Conservation (phyloP, 2,329 filamentous ascomycete species). For the Botryotinia calthae region DNA sequence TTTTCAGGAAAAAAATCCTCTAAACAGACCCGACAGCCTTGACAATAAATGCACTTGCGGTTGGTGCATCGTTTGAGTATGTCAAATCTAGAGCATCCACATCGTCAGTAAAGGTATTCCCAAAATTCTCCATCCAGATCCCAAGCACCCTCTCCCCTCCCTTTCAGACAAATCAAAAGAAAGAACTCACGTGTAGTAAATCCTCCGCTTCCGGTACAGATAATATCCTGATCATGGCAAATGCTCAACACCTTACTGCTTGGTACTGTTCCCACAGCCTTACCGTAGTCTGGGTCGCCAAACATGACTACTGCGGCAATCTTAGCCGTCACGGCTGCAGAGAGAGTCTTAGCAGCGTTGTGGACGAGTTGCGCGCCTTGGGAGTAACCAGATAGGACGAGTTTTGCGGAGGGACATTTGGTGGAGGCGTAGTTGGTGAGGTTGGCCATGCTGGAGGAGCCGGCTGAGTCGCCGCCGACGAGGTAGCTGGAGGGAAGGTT, state of each 20-base stretch:
- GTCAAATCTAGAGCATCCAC: slow-evolving; percentile 42
- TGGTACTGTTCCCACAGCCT: slow-evolving; percentile 4
- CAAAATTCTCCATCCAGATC: neutral
- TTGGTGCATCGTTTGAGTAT: slow-evolving; percentile 41
- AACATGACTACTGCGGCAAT: slow-evolving; percentile 45
- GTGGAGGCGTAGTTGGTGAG: slow-evolving; percentile 38
- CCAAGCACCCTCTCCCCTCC: neutral
- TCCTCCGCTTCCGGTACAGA: neutral
- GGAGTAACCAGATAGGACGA: slow-evolving; percentile 44
- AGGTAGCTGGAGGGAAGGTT: neutral
- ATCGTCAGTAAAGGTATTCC: slow-evolving; percentile 40
- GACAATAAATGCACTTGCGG: slow-evolving; percentile 41
- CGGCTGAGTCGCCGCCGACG: neutral
- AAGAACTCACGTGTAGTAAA: slow-evolving; percentile 14
- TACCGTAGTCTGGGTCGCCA: slow-evolving; percentile 42
- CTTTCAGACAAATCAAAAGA: neutral
- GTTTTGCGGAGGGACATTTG: slow-evolving; percentile 41
- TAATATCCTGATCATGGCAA: slow-evolving; percentile 11
- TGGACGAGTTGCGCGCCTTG: slow-evolving; percentile 47
- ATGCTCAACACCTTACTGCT: slow-evolving; percentile 21
- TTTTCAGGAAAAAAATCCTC: neutral
- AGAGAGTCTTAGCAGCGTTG: slow-evolving; percentile 40
- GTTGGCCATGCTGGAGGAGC: slow-evolving; percentile 25
- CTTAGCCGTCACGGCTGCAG: slow-evolving; percentile 32
- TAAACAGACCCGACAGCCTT: slow-evolving; percentile 8